A percentile compares a stretch with the other conserved stretches of the same genome.
These are phyloP conservation scores for Trichoderma sp. DNA, from an alignment of 2,329 filamentous ascomycete genomes.

Conservation along the genomic window DNA sequence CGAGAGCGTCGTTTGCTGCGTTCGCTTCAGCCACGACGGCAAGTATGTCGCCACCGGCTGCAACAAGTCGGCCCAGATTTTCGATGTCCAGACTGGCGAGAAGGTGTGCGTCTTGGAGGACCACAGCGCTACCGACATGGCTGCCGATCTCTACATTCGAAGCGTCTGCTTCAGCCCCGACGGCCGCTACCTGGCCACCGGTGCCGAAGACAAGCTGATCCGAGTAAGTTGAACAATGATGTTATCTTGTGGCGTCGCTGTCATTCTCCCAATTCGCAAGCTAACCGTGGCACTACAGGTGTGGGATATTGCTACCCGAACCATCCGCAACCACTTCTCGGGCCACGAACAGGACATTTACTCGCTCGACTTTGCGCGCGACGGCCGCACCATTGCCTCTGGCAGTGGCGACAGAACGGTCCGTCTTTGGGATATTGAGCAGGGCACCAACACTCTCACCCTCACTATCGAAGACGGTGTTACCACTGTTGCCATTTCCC, in stretches of 20 bases:
- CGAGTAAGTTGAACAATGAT: conserved; percentile 64
- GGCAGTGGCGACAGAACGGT: conserved; percentile 94
- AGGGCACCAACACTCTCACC: conserved; percentile 78
- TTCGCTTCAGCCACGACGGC: conserved; percentile 93
- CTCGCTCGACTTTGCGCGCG: conserved; percentile 90
- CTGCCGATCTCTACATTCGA: conserved; percentile 92
- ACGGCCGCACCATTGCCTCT: conserved; percentile 92
- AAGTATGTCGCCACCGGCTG: conserved; percentile 96
- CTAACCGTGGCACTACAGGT: conserved; percentile 60
- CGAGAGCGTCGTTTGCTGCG: conserved; percentile 97
- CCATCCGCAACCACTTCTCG: conserved; percentile 90
- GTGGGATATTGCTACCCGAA: conserved; percentile 86
- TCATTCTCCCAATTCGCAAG: background rate
- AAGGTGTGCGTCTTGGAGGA: conserved; percentile 92
- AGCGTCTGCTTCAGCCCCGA: conserved; percentile 99
- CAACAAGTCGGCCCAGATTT: conserved; percentile 99
- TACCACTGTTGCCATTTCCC: conserved; percentile 95
- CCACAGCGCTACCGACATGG: conserved; percentile 75
- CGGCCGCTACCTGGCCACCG: conserved; percentile 89
- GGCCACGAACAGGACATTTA: conserved; percentile 99
- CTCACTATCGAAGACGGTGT: conserved; percentile 96
- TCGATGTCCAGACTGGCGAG: conserved; percentile 84
- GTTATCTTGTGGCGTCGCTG: background rate
- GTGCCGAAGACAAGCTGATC: conserved; percentile 97
- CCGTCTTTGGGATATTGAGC: conserved; percentile 93